Evolutionary conservation across 2,329 filamentous ascomycete genomes (phyloP), one percentile per base, ranked within the genome.

Genomic region (Neonectria sp.): DNA sequence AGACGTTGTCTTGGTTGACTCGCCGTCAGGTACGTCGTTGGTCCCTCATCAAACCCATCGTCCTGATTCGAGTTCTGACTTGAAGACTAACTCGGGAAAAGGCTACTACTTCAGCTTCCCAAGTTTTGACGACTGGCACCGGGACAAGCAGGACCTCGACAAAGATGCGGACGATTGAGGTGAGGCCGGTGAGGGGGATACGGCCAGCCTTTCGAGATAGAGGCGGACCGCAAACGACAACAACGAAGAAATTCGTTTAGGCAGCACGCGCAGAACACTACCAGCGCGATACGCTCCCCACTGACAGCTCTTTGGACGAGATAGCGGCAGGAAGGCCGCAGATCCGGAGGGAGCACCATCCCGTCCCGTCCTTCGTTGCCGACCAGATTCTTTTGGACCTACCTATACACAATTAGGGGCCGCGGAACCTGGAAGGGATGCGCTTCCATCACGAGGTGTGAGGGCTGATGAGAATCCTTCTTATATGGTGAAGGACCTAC

Each of bases 71-170:
- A 40, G n/a, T 8, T 17, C 15, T 25, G 15, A 62, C 81, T 79
- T 79, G 57, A 80, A 82, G 74, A 86, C 72, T 75, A 45, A 76
- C 68, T 29, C 24, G 17, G 49, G n/a, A 7, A 35, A 65, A 78
- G 76, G 72, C 63, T 87, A 89, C 68, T 93, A 93, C 80, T 90
- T 92, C 76, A 93, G 91, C 82, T 93, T 93, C 77, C 91, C 91
- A 17, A 91, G 88, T 78, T 93, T 93, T 79, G 91, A 93, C 75
- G 86, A 89, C 67, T 93, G 90, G 84, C 87, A 88, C 48, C 82
- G 82, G 24, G 84, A 75, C 46, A 74, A 76, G 52, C 69, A 74
- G 33, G 70, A 72, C 24, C 68, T 76, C 15, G 65, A 73, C 53
- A 75, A 76, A 60, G 71, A 73, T 33, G 64, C 67, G 3, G 71